Conservation (phyloP, 495 filamentous ascomycete genomes). For the Hypoxylon fragiforme region DNA sequence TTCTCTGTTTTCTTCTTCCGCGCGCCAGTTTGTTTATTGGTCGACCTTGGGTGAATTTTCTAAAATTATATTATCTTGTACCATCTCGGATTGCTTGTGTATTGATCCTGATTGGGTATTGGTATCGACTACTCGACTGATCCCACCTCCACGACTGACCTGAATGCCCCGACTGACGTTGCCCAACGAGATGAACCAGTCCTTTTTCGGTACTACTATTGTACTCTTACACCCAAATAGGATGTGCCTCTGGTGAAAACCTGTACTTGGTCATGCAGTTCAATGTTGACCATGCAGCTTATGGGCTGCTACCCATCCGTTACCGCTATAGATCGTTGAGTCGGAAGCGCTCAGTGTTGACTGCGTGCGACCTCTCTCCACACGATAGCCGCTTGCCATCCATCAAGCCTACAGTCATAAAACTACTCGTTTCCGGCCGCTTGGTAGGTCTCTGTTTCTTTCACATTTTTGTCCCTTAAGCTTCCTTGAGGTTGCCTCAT, state of each 20-base stretch:
- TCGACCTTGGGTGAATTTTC: constrained; percentile 18
- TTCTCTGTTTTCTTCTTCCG: constrained; percentile 17
- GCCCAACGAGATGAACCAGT: constrained; percentile 19
- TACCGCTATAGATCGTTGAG: constrained; percentile 15
- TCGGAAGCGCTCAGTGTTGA: constrained; percentile 35
- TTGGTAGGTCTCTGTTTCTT: constrained; percentile 28
- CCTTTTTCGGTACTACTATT: constrained; percentile 28
- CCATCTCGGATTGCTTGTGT: constrained; percentile 4
- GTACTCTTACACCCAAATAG: constrained; percentile 33
- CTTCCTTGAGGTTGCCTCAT: constrained; percentile 41
- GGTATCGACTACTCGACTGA: constrained; percentile 16
- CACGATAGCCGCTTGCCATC: constrained; percentile 36
- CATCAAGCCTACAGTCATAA: constrained; percentile 35
- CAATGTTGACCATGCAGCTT: constrained; percentile 28
- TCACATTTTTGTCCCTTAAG: constrained; percentile 39
- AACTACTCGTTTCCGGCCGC: constrained; percentile 36
- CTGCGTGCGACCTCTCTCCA: constrained; percentile 16
- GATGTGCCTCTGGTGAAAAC: constrained; percentile 23
- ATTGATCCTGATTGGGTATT: constrained; percentile 22
- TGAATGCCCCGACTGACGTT: constrained; percentile 11
- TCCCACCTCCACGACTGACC: constrained; percentile 6
- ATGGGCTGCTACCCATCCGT: constrained; percentile 29
- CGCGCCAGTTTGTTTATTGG: constrained; percentile 34
- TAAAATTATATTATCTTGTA: constrained; percentile 39
- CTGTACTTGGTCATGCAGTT: constrained; percentile 28